Evolutionary conservation across 2,329 filamentous ascomycete genomes (phyloP), one percentile per base, ranked within the genome.

Genomic region (Ophiostoma himal-ulmi): DNA sequence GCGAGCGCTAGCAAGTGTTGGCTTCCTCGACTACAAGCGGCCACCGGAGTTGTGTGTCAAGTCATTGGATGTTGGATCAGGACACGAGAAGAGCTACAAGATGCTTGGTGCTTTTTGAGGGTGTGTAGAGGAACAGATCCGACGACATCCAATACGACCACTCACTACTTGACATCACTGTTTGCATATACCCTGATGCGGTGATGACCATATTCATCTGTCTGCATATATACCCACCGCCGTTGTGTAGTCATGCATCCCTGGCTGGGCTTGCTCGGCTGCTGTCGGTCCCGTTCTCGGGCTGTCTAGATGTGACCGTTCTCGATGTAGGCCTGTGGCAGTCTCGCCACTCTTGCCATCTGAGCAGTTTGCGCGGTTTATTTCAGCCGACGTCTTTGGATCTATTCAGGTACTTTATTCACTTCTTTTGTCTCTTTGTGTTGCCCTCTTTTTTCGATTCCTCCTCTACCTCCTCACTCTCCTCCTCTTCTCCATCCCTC

Each of bases 181-280:
- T 11, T 36, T 62, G 57, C 36, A 62, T 62, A 62, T 62, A 34
- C 57, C 57, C 57, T 62, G 57, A 62, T 62, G 57, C 57, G 57
- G 57, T 20, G 26, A 34, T 11, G 8, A 57, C 52, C n/a, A 26
- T 57, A 26, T 13, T n/a, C 52, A 26, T 26, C 52, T 48, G 14
- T 48, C 44, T 39, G n/a, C 52, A 26, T 26, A 57, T 44, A 57
- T 57, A 57, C 3, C 39, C 39, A 44, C 10, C 14, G 2, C 52
- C 52, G 8, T 54, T 26, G 52, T 57, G 22, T 57, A 57, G 52
- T 57, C 52, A 57, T 26, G 52, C 52, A 26, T 57, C 52, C 52
- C 52, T 57, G 39, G 52, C n/a, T 22, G 8, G 52, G 52, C 7
- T 5, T 22, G n/a, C n/a, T 26, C 22, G 44, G 44, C 52, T 22